phyloP scores from a whole-genome alignment of 2,329 filamentous ascomycete species.

The Trematosphaeria pertusa region DNA sequence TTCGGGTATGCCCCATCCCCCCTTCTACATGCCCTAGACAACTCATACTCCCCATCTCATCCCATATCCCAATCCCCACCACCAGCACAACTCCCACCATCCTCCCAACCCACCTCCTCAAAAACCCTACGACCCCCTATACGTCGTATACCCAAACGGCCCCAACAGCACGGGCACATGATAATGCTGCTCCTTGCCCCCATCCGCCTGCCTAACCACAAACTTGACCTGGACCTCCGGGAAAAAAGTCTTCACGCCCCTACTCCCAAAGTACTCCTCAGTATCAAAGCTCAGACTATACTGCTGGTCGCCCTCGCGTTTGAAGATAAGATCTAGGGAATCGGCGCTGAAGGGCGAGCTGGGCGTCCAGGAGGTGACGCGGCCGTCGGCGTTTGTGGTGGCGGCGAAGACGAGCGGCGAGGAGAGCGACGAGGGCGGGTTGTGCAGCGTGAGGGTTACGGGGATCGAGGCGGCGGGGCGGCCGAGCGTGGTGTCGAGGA shows the following conservation, averaged over 20 bases:
- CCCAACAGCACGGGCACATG: constrained; percentile 81
- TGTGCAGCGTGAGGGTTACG: constrained; percentile 65
- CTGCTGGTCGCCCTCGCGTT: constrained; percentile 54
- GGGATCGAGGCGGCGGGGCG: constrained; percentile 70
- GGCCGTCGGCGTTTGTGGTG: constrained; percentile 78
- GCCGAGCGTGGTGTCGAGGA: constrained; percentile 81
- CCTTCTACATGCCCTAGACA: too few relatives aligned
- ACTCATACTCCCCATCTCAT: too few relatives aligned
- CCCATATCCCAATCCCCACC: too few relatives aligned
- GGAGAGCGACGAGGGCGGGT: constrained; percentile 39
- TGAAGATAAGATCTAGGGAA: constrained; percentile 47
- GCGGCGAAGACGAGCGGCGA: constrained; percentile 65
- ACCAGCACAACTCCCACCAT: too few relatives aligned
- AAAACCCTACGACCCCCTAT: constrained; percentile 68
- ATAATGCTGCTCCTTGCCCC: constrained; percentile 69
- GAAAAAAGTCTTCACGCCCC: constrained; percentile 62
- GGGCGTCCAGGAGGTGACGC: constrained; percentile 73
- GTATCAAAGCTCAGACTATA: constrained; percentile 79
- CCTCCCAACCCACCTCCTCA: too few relatives aligned
- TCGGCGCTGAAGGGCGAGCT: constrained; percentile 51
- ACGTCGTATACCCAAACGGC: constrained; percentile 83
- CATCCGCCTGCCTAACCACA: constrained; percentile 52
- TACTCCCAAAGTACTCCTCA: constrained; percentile 70
- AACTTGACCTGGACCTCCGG: constrained; percentile 65
- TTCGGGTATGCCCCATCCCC: too few relatives aligned